A percentile compares a stretch with the other conserved stretches of the same genome.
Evolutionary conservation across 352 stramenopile species (phyloP).

Genomic region (Hyaloperonospora brassicae): DNA sequence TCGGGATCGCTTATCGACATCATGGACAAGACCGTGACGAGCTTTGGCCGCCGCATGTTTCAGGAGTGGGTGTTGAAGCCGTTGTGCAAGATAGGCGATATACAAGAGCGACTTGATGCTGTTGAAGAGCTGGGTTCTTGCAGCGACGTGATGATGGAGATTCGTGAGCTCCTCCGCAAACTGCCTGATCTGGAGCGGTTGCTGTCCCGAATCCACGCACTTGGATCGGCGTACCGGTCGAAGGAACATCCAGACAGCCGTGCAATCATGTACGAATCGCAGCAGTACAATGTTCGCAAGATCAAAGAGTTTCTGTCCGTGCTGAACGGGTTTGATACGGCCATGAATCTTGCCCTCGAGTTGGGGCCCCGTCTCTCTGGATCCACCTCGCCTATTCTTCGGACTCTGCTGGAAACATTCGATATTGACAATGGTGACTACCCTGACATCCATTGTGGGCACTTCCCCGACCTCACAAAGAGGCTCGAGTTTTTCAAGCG

Average conservation of each 20-base stretch:
- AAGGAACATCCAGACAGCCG: slow-evolving; percentile 91
- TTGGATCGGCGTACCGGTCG: slow-evolving; percentile 83
- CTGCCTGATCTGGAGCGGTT: slow-evolving; percentile 95
- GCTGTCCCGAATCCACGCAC: slow-evolving; percentile 92
- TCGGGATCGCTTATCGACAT: slow-evolving; percentile 89
- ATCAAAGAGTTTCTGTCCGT: slow-evolving; percentile 90
- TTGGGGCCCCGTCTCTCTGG: slow-evolving; percentile 68
- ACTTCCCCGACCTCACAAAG: slow-evolving; percentile 87
- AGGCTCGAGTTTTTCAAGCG: slow-evolving; percentile 93
- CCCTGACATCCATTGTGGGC: slow-evolving; percentile 29
- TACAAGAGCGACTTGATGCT: slow-evolving; percentile 93
- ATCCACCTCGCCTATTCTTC: slow-evolving; percentile 47
- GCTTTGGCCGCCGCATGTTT: slow-evolving; percentile 93
- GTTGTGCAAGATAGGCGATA: slow-evolving; percentile 90
- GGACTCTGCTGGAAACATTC: slow-evolving; percentile 44
- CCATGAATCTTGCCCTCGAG: slow-evolving; percentile 75
- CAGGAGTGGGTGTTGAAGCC: slow-evolving; percentile 95
- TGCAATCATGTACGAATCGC: slow-evolving; percentile 96
- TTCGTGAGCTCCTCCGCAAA: slow-evolving; percentile 80
- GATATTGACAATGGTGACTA: slow-evolving; percentile 14
- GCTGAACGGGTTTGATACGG: slow-evolving; percentile 83
- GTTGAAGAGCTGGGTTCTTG: slow-evolving; percentile 90
- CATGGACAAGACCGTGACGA: slow-evolving; percentile 87
- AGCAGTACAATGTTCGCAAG: slow-evolving; percentile 96
- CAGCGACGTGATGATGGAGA: slow-evolving; percentile 65